Conservation (phyloP, 2,329 filamentous ascomycete species). For the Colletotrichum incanum region DNA sequence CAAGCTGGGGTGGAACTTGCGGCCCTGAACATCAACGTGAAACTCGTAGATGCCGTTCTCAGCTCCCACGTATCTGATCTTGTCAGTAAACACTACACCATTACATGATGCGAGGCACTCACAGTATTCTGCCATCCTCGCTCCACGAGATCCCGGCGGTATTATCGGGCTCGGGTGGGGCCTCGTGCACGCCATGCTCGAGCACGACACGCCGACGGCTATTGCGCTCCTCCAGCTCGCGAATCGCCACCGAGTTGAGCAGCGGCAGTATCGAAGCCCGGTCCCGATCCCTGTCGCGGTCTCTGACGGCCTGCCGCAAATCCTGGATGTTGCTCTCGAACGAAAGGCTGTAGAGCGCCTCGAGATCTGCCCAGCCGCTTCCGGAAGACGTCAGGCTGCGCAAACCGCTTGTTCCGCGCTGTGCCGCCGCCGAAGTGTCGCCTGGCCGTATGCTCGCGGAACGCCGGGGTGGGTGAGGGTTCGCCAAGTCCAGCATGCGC, state of each 20-base stretch:
- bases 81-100: slow-evolving; percentile 32
- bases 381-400: slow-evolving; percentile 25
- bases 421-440: slow-evolving; percentile 18
- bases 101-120: slow-evolving; percentile 52
- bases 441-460: slow-evolving; percentile 28
- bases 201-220: slow-evolving; percentile 46
- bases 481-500: slow-evolving; percentile 27
- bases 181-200: slow-evolving; percentile 60
- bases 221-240: slow-evolving; percentile 51
- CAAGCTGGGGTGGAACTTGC: slow-evolving; percentile 73
- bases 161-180: slow-evolving; percentile 66
- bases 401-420: slow-evolving; percentile 20
- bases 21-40: slow-evolving; percentile 73
- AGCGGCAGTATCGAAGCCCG: slow-evolving; percentile 56
- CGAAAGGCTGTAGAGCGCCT: slow-evolving; percentile 58
- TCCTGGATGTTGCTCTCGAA: slow-evolving; percentile 50
- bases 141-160: slow-evolving; percentile 76
- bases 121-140: slow-evolving; percentile 73
- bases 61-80: slow-evolving; percentile 71
- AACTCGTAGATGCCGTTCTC: slow-evolving; percentile 86
- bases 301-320: slow-evolving; percentile 47
- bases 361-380: slow-evolving; percentile 59
- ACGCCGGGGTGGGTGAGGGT: slow-evolving; percentile 30
- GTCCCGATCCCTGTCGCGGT: slow-evolving; percentile 51
- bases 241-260: slow-evolving; percentile 54